Evolutionary conservation across 306 rosid genomes (phyloP).

Genomic region (Quercus berberidifolia): DNA sequence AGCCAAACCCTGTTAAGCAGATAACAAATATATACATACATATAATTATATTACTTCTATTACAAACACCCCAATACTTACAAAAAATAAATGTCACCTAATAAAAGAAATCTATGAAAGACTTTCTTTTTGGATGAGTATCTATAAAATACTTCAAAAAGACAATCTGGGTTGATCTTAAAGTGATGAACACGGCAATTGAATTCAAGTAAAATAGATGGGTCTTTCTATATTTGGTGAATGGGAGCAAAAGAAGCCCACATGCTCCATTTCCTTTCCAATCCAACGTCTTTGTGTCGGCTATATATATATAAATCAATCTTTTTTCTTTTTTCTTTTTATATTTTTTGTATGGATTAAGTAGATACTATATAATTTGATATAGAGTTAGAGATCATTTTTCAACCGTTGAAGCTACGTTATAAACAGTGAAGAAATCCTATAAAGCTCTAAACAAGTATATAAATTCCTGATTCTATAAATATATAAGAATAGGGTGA

Average conservation of each 20-base stretch:
- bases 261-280: slow-evolving; percentile 37
- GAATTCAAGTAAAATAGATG: slow-evolving; percentile 24
- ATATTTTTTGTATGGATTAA: too few relatives aligned
- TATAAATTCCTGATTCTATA: too few relatives aligned
- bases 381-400: too few relatives aligned
- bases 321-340: too few relatives aligned
- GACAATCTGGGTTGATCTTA: slow-evolving; percentile 37
- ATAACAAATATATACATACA: neutral
- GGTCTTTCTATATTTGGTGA: slow-evolving; percentile 18
- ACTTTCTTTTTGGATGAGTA: neutral
- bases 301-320: neutral
- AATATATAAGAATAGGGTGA: too few relatives aligned
- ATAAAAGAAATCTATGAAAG: slow-evolving; percentile 26
- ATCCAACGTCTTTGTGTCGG: slow-evolving; percentile 52
- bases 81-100: slow-evolving; percentile 3
- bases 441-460: too few relatives aligned
- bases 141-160: slow-evolving; percentile 22
- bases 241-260: slow-evolving; percentile 41
- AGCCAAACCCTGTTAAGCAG: slow-evolving; percentile 18
- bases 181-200: slow-evolving; percentile 25
- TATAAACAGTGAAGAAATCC: too few relatives aligned
- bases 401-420: too few relatives aligned
- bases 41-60: slow-evolving; percentile 1
- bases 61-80: slow-evolving; percentile 3
- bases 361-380: too few relatives aligned